phyloP scores from a whole-genome alignment of 805 yeast species.

The Lipomyces spencermartinsiae region DNA sequence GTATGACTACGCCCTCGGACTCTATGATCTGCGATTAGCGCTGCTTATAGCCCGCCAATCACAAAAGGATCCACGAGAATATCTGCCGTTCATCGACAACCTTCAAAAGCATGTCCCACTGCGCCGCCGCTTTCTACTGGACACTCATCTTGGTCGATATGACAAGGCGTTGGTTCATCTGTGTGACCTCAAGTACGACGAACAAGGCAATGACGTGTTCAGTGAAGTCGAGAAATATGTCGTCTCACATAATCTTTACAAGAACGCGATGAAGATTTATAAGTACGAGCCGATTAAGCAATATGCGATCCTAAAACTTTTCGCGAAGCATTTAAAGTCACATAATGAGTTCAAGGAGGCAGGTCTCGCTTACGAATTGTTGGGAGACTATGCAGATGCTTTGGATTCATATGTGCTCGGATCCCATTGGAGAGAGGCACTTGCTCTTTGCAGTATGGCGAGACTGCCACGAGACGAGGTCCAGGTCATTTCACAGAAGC shows the following conservation, averaged over 20 bases:
- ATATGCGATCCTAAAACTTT: conserved; percentile 57
- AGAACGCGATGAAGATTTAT: conserved; percentile 68
- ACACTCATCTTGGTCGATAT: conserved; percentile 71
- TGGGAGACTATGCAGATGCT: conserved; percentile 64
- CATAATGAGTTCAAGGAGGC: conserved; percentile 67
- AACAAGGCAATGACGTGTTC: conserved; percentile 43
- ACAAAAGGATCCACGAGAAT: conserved; percentile 97
- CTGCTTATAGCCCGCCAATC: conserved; percentile 91
- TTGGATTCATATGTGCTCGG: conserved; percentile 71
- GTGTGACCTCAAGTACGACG: conserved; percentile 51
- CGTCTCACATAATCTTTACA: conserved; percentile 70
- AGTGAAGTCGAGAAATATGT: conserved; percentile 74
- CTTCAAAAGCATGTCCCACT: conserved; percentile 70
- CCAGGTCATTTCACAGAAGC: conserved; percentile 56
- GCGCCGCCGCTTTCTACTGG: conserved; percentile 77
- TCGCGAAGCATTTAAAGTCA: conserved; percentile 65
- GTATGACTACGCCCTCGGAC: conserved; percentile 78
- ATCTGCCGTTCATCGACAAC: conserved; percentile 86
- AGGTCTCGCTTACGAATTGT: conserved; percentile 75
- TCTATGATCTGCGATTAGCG: conserved; percentile 82
- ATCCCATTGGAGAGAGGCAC: conserved; percentile 85
- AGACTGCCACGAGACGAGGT: conserved; percentile 51
- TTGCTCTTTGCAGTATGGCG: conserved; percentile 58
- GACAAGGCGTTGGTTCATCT: conserved; percentile 74
- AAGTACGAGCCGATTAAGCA: conserved; percentile 63